These are phyloP conservation scores for Candida awuae DNA, from an alignment of 805 yeast genomes.

Conservation along the genomic window DNA sequence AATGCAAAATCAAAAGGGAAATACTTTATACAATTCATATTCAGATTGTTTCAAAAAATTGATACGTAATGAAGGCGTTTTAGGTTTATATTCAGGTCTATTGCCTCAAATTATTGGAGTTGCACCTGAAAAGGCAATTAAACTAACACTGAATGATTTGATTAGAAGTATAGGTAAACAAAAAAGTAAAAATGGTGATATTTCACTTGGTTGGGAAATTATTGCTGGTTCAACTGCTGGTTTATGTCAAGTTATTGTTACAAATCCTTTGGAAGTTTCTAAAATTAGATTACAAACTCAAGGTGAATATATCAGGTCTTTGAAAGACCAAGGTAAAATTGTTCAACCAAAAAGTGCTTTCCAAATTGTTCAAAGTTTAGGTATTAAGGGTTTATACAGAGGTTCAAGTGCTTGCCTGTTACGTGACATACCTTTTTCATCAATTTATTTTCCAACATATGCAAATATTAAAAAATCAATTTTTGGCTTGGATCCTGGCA, in stretches of 20 bases:
- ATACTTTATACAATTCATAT: conserved; percentile 67
- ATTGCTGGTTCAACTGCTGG: conserved; percentile 93
- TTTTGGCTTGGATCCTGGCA: conserved; percentile 74
- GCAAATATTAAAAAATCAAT: conserved; percentile 81
- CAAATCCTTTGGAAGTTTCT: conserved; percentile 93
- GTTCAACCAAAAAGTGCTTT: conserved; percentile 47
- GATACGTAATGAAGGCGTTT: conserved; percentile 64
- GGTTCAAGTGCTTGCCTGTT: conserved; percentile 87
- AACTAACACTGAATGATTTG: conserved; percentile 86
- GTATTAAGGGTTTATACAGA: conserved; percentile 77
- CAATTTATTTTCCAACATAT: conserved; percentile 94
- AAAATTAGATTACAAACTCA: conserved; percentile 92
- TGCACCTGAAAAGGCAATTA: conserved; percentile 97
- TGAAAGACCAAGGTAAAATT: conserved; percentile 23
- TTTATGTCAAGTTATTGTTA: conserved; percentile 91
- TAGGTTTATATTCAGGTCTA: conserved; percentile 85
- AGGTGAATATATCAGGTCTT: conserved; percentile 52
- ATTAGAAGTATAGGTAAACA: conserved; percentile 64
- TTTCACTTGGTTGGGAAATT: conserved; percentile 57
- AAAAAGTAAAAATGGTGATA: conserved; percentile 39
- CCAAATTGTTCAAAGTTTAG: conserved; percentile 68
- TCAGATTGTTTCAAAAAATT: conserved; percentile 81
- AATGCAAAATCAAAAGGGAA: conserved; percentile 89
- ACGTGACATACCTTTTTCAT: conserved; percentile 94
- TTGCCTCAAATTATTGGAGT: conserved; percentile 95